phyloP scores from a whole-genome alignment of 1,284 basidiomycete genomes.

The Melampsora occidentalis region DNA sequence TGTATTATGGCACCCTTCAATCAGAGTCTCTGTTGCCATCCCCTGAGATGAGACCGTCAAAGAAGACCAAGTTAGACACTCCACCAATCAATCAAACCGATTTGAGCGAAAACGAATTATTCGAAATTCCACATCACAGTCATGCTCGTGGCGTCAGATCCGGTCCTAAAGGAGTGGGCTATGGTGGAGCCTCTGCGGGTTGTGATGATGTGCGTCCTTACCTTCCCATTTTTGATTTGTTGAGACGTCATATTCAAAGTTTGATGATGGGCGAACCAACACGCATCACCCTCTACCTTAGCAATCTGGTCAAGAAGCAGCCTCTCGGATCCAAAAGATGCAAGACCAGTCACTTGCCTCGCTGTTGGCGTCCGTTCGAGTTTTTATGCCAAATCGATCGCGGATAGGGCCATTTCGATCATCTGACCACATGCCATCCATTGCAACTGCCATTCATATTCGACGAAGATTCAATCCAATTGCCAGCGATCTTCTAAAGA shows the following conservation, averaged over 20 bases:
- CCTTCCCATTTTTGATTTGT: background rate
- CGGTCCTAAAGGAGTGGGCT: background rate
- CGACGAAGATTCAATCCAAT: constrained; percentile 81
- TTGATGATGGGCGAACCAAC: constrained; percentile 4
- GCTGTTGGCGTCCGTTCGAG: background rate
- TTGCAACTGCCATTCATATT: constrained; percentile 69
- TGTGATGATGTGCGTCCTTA: background rate
- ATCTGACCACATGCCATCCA: background rate
- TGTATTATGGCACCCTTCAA: constrained; percentile 5
- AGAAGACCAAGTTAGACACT: background rate
- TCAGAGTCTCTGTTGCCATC: background rate
- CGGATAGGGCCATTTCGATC: background rate
- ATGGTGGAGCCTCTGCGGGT: constrained; percentile 1
- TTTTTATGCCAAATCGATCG: background rate
- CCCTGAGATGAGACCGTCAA: background rate
- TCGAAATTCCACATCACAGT: background rate
- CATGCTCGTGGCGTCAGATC: background rate
- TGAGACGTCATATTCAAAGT: no score
- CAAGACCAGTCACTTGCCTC: constrained; percentile 5
- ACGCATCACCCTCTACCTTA: background rate
- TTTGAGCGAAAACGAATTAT: background rate
- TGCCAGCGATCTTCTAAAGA: constrained; percentile 74
- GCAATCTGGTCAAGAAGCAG: constrained; percentile 15
- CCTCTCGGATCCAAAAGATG: constrained; percentile 12
- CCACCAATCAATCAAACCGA: background rate